Base-by-base conservation (phyloP, 371 early-diverging fungal genomes). In the Apophysomyces ossiformis region DNA sequence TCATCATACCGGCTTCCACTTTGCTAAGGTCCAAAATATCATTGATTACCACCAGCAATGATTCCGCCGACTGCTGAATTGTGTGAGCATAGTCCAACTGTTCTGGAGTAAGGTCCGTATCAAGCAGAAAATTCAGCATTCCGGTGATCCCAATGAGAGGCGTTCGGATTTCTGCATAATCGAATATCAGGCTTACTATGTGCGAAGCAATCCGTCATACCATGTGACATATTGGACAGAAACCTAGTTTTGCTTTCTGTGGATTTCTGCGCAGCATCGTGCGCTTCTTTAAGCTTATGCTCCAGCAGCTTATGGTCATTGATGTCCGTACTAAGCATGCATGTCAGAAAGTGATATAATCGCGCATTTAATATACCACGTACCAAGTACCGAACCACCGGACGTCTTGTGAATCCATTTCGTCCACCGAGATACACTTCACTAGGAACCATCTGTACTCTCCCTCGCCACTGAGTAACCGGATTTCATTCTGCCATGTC, bases 1-100 rank as follows among this genome's bases (percentile, higher is more conserved):
- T 87, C 86, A 90, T 85, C 86, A 87, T 90, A 12, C 90, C 90
- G 2, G 89, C 88, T 63, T 90, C 90, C 2, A 90, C 88, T 68
- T 90, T 90, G 65, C 86, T 86, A 8, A 88, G 72, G 70, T 90
- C 90, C 67, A 90, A 54, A 58, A 90, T 87, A 68, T 90, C 90
- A 64, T 90, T 90, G 60, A 90, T 88, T n/a, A 90, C 87, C 9
- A 86, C 76, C 21, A 90, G 64, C 13, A 90, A 65, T 0, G 86
- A 84, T 60, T 88, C 87, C 0, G 87, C 90, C 16, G 87, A 86
- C 58, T 86, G 86, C 61, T 86, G 86, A 9, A 90, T 86, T 0
- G 87, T 88, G 37, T 87, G 87, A 6, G 83, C 90, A 69, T 86
- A 88, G 66, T 88, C 89, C 67, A 85, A 69, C 61, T 90, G 90